Percentiles rank a stretch among this genome's conserved stretches.
These are phyloP conservation scores for Tothia fuscella DNA, from an alignment of 2,329 filamentous ascomycete species.

Conservation along the genomic window DNA sequence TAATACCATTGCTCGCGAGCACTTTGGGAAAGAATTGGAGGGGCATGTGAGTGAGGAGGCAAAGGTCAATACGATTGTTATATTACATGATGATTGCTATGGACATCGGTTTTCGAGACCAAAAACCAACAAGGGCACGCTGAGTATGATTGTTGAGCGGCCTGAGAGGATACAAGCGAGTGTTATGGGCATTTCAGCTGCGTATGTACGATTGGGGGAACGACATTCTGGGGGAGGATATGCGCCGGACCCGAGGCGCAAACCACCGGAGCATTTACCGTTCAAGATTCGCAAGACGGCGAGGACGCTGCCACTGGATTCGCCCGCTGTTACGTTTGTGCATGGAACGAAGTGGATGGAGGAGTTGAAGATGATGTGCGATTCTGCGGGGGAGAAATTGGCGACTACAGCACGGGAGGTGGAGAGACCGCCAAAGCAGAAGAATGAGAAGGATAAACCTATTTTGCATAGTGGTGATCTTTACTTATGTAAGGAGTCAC, in stretches of 20 bases:
- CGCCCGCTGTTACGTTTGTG: slow-evolving; percentile 73
- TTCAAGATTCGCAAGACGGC: slow-evolving; percentile 78
- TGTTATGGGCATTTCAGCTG: slow-evolving; percentile 68
- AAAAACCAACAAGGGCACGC: slow-evolving; percentile 55
- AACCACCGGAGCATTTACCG: slow-evolving; percentile 38
- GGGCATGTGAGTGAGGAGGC: slow-evolving; percentile 1
- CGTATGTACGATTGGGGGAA: slow-evolving; percentile 82
- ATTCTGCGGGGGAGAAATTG: slow-evolving; percentile 64
- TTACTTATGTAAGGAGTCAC: slow-evolving; percentile 77
- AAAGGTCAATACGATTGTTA: slow-evolving; percentile 41
- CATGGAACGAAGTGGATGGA: slow-evolving; percentile 92
- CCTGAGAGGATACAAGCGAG: slow-evolving; percentile 82
- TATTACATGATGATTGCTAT: slow-evolving; percentile 89
- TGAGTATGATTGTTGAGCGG: slow-evolving; percentile 80
- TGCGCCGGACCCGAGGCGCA: slow-evolving; percentile 52
- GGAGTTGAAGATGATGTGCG: slow-evolving; percentile 76
- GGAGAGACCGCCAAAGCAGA: slow-evolving; percentile 36
- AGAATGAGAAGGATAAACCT: slow-evolving; percentile 41
- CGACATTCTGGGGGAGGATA: slow-evolving; percentile 60
- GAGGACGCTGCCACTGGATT: slow-evolving; percentile 57
- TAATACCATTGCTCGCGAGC: slow-evolving; percentile 4
- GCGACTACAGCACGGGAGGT: slow-evolving; percentile 43
- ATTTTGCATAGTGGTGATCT: slow-evolving; percentile 77
- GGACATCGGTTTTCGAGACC: slow-evolving; percentile 84
- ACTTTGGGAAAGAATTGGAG: slow-evolving; percentile 8